Percentiles rank a stretch among this genome's conserved stretches.
phyloP scores from a whole-genome alignment of 495 filamentous ascomycete species.

The Trichocladium uniseriatum region DNA sequence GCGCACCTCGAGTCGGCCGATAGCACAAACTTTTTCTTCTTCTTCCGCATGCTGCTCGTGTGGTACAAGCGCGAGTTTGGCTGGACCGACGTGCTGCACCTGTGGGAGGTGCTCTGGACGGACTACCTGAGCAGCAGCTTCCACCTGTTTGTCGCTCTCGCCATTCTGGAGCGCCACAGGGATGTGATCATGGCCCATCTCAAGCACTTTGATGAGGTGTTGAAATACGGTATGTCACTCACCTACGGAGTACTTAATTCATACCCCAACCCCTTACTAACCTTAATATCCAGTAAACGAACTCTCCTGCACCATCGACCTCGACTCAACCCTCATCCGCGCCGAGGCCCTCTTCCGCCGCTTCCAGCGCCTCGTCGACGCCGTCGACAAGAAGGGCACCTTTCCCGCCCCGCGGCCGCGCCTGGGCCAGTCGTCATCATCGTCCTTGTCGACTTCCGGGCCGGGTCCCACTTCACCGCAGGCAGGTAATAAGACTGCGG shows the following conservation, averaged over 20 bases:
- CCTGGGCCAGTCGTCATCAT: neutral
- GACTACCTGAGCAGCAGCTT: conserved; percentile 81
- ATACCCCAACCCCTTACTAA: no score
- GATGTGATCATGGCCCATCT: conserved; percentile 92
- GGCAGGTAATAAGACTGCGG: conserved; percentile 6
- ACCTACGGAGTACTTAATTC: no score
- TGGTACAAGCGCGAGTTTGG: conserved; percentile 98
- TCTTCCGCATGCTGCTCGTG: conserved; percentile 95
- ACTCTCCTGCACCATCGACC: conserved; percentile 83
- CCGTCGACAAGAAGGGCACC: conserved; percentile 80
- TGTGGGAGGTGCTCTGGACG: conserved; percentile 95
- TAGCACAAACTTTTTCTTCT: conserved; percentile 98
- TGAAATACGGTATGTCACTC: conserved; percentile 77
- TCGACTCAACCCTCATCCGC: conserved; percentile 70
- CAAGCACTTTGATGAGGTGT: conserved; percentile 89
- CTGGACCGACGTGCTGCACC: conserved; percentile 72
- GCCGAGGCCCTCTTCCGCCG: conserved; percentile 82
- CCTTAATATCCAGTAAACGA: conserved; percentile 98
- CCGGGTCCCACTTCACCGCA: neutral
- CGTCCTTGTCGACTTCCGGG: conserved; percentile 12
- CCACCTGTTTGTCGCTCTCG: conserved; percentile 88
- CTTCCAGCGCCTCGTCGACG: conserved; percentile 79
- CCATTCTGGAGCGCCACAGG: conserved; percentile 91
- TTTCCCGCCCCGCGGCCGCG: conserved; percentile 47
- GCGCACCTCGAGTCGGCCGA: conserved; percentile 81